Percentiles rank a stretch among this genome's conserved stretches.
phyloP scores from a whole-genome alignment of 192 early-diverging fungal species.

The Coemansia brasiliensis region DNA sequence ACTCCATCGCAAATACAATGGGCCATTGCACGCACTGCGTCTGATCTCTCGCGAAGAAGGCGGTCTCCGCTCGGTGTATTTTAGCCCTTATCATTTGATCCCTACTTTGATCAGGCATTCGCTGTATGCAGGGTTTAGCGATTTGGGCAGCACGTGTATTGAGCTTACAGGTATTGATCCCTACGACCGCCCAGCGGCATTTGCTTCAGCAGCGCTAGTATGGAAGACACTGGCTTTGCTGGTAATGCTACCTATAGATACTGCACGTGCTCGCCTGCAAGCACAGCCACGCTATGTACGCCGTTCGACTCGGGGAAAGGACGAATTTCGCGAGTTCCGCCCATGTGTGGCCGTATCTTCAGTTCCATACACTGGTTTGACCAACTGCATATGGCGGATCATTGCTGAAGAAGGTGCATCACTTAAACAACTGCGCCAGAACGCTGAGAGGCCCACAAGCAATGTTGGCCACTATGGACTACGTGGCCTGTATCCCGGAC shows the following conservation, averaged over 20 bases:
- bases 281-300: constrained; percentile 67
- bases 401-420: constrained; percentile 73
- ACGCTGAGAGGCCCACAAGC: constrained; percentile 1
- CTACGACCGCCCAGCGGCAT: constrained; percentile 64
- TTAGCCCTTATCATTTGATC: constrained; percentile 63
- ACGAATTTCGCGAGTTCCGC: constrained; percentile 55
- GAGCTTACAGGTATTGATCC: constrained; percentile 59
- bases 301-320: neutral
- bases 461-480: constrained; percentile 57
- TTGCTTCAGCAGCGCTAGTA: constrained; percentile 61
- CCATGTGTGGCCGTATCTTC: constrained; percentile 66
- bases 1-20: constrained; percentile 76
- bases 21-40: constrained; percentile 72
- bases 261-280: constrained; percentile 80
- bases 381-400: constrained; percentile 67
- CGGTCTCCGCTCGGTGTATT: constrained; percentile 66
- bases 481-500: constrained; percentile 69
- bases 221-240: constrained; percentile 71
- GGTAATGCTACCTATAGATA: constrained; percentile 84
- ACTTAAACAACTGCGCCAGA: constrained; percentile 10
- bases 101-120: constrained; percentile 82
- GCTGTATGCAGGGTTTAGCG: constrained; percentile 70
- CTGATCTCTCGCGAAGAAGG: constrained; percentile 81
- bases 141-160: constrained; percentile 65
- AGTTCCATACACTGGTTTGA: constrained; percentile 72